Evolutionary conservation across 768 basidiomycete genomes (phyloP).

Genomic region (Amanita muscaria): DNA sequence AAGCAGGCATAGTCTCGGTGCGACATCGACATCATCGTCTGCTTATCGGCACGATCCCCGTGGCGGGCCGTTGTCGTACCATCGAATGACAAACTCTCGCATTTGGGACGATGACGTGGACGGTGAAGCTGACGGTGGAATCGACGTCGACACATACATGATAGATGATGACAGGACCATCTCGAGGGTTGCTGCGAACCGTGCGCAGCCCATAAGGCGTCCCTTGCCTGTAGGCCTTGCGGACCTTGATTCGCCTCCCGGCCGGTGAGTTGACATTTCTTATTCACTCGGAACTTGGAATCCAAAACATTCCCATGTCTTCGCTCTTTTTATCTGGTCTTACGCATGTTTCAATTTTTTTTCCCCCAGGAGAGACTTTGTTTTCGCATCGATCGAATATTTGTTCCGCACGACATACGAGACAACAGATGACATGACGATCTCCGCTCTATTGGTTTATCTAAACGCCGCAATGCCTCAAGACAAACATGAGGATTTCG

Average conservation of each 20-base stretch:
- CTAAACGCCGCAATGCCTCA: conserved; percentile 69
- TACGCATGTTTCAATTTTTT: no score
- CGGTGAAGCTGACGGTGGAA: conserved; percentile 19
- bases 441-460: conserved; percentile 60
- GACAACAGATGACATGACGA: conserved; percentile 55
- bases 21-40: neutral
- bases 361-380: conserved; percentile 43
- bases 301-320: no score
- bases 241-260: conserved; percentile 50
- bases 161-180: conserved; percentile 16
- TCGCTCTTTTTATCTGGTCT: no score
- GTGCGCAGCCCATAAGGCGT: conserved; percentile 16
- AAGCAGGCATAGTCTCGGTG: conserved; percentile 8
- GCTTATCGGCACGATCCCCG: conserved; percentile 9
- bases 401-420: conserved; percentile 66
- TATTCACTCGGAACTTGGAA: neutral
- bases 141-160: conserved; percentile 18
- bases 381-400: conserved; percentile 50
- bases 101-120: conserved; percentile 8
- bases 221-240: conserved; percentile 35
- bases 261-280: conserved; percentile 42
- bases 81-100: conserved; percentile 3
- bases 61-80: neutral
- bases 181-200: conserved; percentile 14
- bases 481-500: conserved; percentile 78